Percentiles rank a stretch among this genome's conserved stretches.
Evolutionary conservation across 768 basidiomycete species (phyloP).

Genomic region (Rhizopogon vinicolor): DNA sequence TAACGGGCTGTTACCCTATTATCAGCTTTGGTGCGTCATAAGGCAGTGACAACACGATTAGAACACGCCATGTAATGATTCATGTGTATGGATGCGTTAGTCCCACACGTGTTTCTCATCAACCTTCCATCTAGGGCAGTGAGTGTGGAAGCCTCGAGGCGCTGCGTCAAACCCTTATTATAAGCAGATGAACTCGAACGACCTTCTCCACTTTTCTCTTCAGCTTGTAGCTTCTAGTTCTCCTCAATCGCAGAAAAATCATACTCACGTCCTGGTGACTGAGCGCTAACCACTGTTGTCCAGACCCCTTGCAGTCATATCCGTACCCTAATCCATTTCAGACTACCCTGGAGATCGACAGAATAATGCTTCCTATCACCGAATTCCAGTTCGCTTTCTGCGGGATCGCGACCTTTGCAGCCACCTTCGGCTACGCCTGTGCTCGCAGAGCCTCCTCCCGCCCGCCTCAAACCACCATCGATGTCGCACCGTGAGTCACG

Average conservation of each 20-base stretch:
- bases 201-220: slow-evolving; percentile 12
- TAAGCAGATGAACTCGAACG: slow-evolving; percentile 10
- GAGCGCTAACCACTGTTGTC: not conserved
- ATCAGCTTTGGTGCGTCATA: not conserved
- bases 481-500: slow-evolving; percentile 27
- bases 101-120: slow-evolving; percentile 20
- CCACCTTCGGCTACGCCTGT: slow-evolving; percentile 55
- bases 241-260: not conserved
- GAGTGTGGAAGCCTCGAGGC: slow-evolving; percentile 29
- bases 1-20: not conserved
- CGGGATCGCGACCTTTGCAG: slow-evolving; percentile 56
- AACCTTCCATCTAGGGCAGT: slow-evolving; percentile 5
- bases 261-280: slow-evolving; percentile 4
- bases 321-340: not conserved
- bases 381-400: slow-evolving; percentile 54
- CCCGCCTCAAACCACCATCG: slow-evolving; percentile 11
- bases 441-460: slow-evolving; percentile 33
- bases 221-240: slow-evolving; percentile 5
- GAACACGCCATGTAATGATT: not conserved
- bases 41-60: not conserved
- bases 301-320: not conserved
- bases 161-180: slow-evolving; percentile 24
- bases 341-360: not conserved
- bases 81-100: not conserved
- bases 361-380: slow-evolving; percentile 42